Evolutionary conservation across 2,329 filamentous ascomycete genomes (phyloP).

Genomic region (Fusarium gaditjirri): DNA sequence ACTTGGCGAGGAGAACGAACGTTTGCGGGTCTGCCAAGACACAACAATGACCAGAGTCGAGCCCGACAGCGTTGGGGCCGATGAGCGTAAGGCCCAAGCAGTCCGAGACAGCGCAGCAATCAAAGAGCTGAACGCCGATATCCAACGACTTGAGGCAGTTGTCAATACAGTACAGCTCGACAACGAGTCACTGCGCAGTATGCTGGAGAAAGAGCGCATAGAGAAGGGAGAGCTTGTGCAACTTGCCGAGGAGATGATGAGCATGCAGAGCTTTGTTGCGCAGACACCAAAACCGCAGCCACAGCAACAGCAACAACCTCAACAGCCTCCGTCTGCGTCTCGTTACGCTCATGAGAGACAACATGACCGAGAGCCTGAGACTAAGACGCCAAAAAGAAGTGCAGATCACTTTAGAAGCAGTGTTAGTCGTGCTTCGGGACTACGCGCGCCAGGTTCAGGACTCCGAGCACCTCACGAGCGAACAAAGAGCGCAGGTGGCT

Average conservation of each 20-base stretch:
- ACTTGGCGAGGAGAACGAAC: constrained; percentile 78
- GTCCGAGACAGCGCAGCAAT: constrained; percentile 74
- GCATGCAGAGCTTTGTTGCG: constrained; percentile 65
- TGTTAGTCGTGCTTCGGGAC: constrained; percentile 64
- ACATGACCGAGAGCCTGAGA: constrained; percentile 41
- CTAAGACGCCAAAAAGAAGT: constrained; percentile 49
- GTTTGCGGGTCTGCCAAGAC: constrained; percentile 73
- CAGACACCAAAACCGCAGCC: constrained; percentile 38
- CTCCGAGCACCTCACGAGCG: constrained; percentile 57
- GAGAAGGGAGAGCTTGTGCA: constrained; percentile 87
- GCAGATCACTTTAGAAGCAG: constrained; percentile 56
- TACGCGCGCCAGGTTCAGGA: constrained; percentile 68
- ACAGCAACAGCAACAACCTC: constrained; percentile 41
- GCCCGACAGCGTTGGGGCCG: constrained; percentile 56
- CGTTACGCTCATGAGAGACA: constrained; percentile 39
- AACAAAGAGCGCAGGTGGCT: constrained; percentile 56
- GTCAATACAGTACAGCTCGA: constrained; percentile 75
- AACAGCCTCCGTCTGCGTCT: constrained; percentile 30
- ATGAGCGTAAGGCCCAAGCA: constrained; percentile 67
- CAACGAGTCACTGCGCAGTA: constrained; percentile 70
- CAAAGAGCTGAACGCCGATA: constrained; percentile 76
- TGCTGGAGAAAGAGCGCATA: constrained; percentile 78
- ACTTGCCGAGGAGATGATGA: constrained; percentile 86
- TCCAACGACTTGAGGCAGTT: constrained; percentile 79
- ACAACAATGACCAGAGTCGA: constrained; percentile 71